These are phyloP conservation scores for Clarireedia homoeocarpa DNA, from an alignment of 2,329 filamentous ascomycete genomes.

Conservation along the genomic window DNA sequence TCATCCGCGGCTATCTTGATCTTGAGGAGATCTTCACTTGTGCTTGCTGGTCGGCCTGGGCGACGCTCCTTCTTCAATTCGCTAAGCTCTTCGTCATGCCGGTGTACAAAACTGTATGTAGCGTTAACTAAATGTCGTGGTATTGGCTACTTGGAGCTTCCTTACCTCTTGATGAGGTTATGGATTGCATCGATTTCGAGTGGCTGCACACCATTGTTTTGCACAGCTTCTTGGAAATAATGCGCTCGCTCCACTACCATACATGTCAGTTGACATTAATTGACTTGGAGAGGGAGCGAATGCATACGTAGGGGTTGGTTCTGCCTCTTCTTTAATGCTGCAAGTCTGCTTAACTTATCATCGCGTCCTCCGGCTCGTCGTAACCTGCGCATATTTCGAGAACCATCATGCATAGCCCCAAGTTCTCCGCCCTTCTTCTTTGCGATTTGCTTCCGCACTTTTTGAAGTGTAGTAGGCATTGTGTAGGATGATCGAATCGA, in stretches of 20 bases:
- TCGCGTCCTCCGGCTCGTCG: conserved; percentile 75
- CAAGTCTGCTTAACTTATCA: conserved; percentile 69
- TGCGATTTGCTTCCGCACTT: conserved; percentile 80
- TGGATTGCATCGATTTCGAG: conserved; percentile 51
- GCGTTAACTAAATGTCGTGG: neutral
- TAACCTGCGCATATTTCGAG: conserved; percentile 74
- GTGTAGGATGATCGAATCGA: neutral
- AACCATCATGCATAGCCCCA: conserved; percentile 76
- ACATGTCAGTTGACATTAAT: conserved; percentile 11
- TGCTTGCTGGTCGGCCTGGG: conserved; percentile 69
- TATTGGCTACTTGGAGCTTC: conserved; percentile 23
- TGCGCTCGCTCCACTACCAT: conserved; percentile 54
- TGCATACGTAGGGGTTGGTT: conserved; percentile 63
- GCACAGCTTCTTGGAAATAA: conserved; percentile 64
- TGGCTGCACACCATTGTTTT: conserved; percentile 41
- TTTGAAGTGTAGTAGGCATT: conserved; percentile 73
- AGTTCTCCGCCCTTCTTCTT: conserved; percentile 76
- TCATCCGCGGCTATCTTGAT: conserved; percentile 62
- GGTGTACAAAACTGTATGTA: conserved; percentile 48
- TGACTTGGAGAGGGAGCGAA: neutral
- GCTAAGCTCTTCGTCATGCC: conserved; percentile 63
- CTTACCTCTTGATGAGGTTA: conserved; percentile 53
- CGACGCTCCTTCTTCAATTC: conserved; percentile 61
- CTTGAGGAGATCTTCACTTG: conserved; percentile 69
- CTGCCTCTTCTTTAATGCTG: conserved; percentile 60